These are phyloP conservation scores for Penicillium janthinellum DNA, from an alignment of 2,329 filamentous ascomycete species.

Conservation along the genomic window DNA sequence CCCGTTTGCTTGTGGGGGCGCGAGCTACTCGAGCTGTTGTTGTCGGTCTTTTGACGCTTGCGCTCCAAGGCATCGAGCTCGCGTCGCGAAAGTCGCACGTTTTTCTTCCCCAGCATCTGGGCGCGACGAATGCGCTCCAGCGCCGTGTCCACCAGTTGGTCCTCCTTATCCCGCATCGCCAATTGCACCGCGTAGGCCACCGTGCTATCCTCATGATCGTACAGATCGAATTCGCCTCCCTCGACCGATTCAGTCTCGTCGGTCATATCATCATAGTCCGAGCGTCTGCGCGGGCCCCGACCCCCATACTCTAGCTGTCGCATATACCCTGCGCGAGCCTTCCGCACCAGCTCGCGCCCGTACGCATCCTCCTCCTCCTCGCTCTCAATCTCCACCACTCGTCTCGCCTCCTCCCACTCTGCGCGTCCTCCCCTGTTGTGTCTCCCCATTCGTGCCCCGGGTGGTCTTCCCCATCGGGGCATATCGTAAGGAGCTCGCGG, in stretches of 20 bases:
- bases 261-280: constrained; percentile 51
- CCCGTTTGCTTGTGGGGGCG: constrained; percentile 25
- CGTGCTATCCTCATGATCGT: constrained; percentile 54
- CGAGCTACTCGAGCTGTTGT: constrained; percentile 15
- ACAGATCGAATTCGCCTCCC: constrained; percentile 55
- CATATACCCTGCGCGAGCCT: constrained; percentile 24
- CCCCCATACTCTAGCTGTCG: constrained; percentile 40
- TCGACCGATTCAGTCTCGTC: constrained; percentile 46
- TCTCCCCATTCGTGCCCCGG: constrained; percentile 74
- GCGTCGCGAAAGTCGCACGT: constrained; percentile 76
- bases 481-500: constrained; percentile 92
- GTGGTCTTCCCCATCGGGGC: constrained; percentile 99
- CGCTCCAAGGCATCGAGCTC: constrained; percentile 81
- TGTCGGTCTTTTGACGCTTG: constrained; percentile 59
- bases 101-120: constrained; percentile 71
- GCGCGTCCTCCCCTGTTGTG: constrained; percentile 56
- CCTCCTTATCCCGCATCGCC: constrained; percentile 67
- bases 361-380: constrained; percentile 47
- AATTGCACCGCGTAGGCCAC: constrained; percentile 54
- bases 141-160: constrained; percentile 74
- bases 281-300: constrained; percentile 39
- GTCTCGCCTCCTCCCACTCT: constrained; percentile 52
- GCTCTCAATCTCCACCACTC: constrained; percentile 44
- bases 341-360: constrained; percentile 27
- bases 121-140: constrained; percentile 78